phyloP scores from a whole-genome alignment of 306 rosid genomes.

The Sphenostylis stenocarpa region DNA sequence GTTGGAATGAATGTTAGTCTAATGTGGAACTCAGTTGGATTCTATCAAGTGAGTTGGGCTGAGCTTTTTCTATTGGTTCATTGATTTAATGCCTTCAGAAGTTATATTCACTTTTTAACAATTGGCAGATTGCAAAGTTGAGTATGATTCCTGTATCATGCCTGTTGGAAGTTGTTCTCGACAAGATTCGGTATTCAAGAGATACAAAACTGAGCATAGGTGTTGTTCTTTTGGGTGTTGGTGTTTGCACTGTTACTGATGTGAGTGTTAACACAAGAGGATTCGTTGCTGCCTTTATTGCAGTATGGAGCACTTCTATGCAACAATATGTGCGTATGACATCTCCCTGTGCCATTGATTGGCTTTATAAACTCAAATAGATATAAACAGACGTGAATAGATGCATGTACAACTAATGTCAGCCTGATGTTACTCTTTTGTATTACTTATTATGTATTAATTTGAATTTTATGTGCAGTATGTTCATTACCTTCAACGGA shows the following conservation, averaged over 20 bases:
- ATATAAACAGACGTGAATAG: background rate
- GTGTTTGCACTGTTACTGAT: slow-evolving; percentile 85
- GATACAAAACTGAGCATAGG: slow-evolving; percentile 77
- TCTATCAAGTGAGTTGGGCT: slow-evolving; percentile 67
- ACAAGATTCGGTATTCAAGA: slow-evolving; percentile 79
- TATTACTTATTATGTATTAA: background rate
- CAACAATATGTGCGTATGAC: slow-evolving; percentile 73
- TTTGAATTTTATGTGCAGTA: slow-evolving; percentile 47
- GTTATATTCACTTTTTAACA: slow-evolving; percentile 28
- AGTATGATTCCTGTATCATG: slow-evolving; percentile 90
- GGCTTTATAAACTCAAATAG: background rate
- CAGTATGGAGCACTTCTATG: slow-evolving; percentile 83
- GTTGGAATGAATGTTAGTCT: slow-evolving; percentile 90
- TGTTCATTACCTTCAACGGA: slow-evolving; percentile 81
- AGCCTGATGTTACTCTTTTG: background rate
- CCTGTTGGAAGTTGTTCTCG: slow-evolving; percentile 74
- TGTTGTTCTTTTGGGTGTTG: slow-evolving; percentile 80
- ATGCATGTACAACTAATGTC: slow-evolving; percentile 6
- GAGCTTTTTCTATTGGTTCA: slow-evolving; percentile 19
- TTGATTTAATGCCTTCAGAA: slow-evolving; percentile 17
- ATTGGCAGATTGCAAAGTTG: slow-evolving; percentile 76
- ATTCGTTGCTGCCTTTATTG: slow-evolving; percentile 68
- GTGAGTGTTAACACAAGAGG: slow-evolving; percentile 83
- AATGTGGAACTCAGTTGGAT: slow-evolving; percentile 95
- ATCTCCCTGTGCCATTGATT: background rate